phyloP scores from a whole-genome alignment of 2,329 filamentous ascomycete species.

The Claviceps quebecensis region DNA sequence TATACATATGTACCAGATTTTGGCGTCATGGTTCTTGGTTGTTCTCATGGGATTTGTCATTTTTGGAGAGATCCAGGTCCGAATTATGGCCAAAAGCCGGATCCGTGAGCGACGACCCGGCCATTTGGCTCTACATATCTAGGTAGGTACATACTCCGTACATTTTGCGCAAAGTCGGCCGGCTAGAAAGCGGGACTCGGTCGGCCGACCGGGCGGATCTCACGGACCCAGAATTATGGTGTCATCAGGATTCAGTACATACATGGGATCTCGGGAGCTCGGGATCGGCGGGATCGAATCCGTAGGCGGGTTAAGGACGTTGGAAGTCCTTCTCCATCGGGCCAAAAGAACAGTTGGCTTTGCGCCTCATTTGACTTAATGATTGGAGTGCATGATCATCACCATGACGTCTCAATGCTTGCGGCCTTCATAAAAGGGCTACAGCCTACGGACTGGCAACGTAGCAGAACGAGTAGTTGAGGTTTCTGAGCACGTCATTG shows the following conservation, averaged over 20 bases:
- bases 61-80: background rate
- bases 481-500: slow-evolving; percentile 7
- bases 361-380: too few relatives aligned
- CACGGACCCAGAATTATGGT: background rate
- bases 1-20: background rate
- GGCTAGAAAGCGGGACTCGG: slow-evolving; percentile 2
- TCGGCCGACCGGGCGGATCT: background rate
- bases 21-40: background rate
- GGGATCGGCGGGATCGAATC: background rate
- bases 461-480: background rate
- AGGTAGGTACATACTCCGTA: too few relatives aligned
- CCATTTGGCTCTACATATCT: background rate
- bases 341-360: too few relatives aligned
- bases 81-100: background rate
- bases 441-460: too few relatives aligned
- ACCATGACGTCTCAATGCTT: too few relatives aligned
- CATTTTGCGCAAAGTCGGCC: background rate
- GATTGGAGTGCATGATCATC: too few relatives aligned
- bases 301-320: background rate
- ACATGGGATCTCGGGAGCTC: too few relatives aligned
- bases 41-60: background rate
- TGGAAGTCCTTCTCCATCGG: too few relatives aligned
- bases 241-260: too few relatives aligned
- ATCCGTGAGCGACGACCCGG: background rate
- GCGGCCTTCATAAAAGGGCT: too few relatives aligned